phyloP scores from a whole-genome alignment of 148 eudicot species.

The Chenopodium album region DNA sequence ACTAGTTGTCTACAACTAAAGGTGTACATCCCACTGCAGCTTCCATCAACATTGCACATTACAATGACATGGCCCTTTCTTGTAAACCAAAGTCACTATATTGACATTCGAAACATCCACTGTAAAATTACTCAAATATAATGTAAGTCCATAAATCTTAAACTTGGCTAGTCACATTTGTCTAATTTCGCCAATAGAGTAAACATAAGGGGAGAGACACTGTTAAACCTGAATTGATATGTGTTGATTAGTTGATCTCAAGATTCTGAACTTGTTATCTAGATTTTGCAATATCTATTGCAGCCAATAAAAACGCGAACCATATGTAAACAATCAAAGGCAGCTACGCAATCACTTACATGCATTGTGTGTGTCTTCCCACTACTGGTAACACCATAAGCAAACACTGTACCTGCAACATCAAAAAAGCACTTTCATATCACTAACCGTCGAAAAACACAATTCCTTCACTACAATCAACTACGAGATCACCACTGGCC shows the following conservation, averaged over 20 bases:
- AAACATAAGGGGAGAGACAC: neutral
- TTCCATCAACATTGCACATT: neutral
- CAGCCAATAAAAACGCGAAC: neutral
- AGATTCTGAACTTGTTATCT: neutral
- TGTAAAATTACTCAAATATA: neutral
- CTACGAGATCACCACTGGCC: neutral
- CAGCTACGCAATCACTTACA: constrained; percentile 47
- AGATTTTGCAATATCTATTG: neutral
- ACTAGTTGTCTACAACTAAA: neutral
- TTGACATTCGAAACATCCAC: neutral
- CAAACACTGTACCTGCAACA: constrained; percentile 91
- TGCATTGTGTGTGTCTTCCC: constrained; percentile 99
- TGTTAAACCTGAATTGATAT: neutral
- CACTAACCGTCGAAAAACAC: neutral
- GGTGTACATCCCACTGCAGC: neutral
- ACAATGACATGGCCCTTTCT: neutral
- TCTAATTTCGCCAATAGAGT: neutral
- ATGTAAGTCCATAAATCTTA: neutral
- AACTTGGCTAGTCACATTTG: neutral
- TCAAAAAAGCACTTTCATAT: constrained; percentile 15
- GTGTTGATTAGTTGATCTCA: neutral
- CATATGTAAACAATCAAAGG: neutral
- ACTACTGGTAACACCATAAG: constrained; percentile 99
- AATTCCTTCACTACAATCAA: neutral
- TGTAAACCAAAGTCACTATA: neutral